A percentile compares a stretch with the other conserved stretches of the same genome.
These are phyloP conservation scores for Kockiozyma suomiensis DNA, from an alignment of 805 yeast species.

Conservation along the genomic window DNA sequence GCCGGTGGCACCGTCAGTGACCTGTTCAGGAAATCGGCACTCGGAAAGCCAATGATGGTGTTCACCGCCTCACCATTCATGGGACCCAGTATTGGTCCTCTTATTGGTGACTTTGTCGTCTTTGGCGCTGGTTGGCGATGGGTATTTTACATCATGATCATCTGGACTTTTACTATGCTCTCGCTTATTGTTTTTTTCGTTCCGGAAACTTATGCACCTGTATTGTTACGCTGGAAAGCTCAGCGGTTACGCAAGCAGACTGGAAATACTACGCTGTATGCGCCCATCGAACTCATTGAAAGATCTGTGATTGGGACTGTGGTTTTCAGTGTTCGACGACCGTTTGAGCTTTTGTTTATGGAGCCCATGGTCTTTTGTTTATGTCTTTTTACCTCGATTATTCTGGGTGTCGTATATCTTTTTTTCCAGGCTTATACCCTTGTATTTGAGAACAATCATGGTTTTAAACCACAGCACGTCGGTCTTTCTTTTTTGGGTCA, in stretches of 20 bases:
- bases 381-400: slow-evolving; percentile 59
- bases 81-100: slow-evolving; percentile 73
- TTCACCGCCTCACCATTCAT: slow-evolving; percentile 44
- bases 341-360: slow-evolving; percentile 50
- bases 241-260: slow-evolving; percentile 53
- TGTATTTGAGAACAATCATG: slow-evolving; percentile 54
- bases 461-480: slow-evolving; percentile 56
- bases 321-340: slow-evolving; percentile 53
- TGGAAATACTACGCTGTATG: slow-evolving; percentile 46
- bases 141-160: slow-evolving; percentile 60
- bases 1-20: slow-evolving; percentile 86
- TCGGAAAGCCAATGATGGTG: slow-evolving; percentile 36
- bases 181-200: slow-evolving; percentile 46
- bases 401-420: slow-evolving; percentile 59
- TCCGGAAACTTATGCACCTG: slow-evolving; percentile 89
- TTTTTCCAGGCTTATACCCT: slow-evolving; percentile 64
- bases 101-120: slow-evolving; percentile 56
- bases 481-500: slow-evolving; percentile 65
- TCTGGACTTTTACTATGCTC: slow-evolving; percentile 31
- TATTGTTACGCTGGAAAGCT: slow-evolving; percentile 69
- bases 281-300: slow-evolving; percentile 48
- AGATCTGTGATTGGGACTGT: slow-evolving; percentile 48
- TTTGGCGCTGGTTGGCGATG: slow-evolving; percentile 70
- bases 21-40: slow-evolving; percentile 60
- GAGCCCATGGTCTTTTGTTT: slow-evolving; percentile 61